Base-by-base conservation (phyloP, 176 grass and related monocot species). In the Zoysia pacifica region DNA sequence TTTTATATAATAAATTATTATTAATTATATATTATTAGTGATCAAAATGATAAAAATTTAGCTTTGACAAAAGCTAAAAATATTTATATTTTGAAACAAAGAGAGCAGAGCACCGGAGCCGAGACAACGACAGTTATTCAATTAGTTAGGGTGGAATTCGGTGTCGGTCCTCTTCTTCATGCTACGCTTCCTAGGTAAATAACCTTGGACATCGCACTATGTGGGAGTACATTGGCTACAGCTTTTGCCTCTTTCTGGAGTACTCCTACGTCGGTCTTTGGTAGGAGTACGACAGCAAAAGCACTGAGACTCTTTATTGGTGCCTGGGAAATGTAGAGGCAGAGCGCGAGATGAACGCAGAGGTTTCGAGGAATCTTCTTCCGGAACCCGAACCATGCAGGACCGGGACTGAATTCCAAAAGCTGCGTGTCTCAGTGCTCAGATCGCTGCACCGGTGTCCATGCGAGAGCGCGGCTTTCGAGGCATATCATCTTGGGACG, bases 321-420 rank as follows among this genome's bases (percentile, higher is more conserved):
- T 87, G 52, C 62, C 16, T 83, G 75, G 43, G 77, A 88, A 68
- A 79, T 86, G 79, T 19, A 65, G 67, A 78, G 69, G 74, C 75
- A 72, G 80, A 68, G 67, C 65, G 40, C 60, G 52, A 80, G 78
- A 77, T 74, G 39, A 52, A 55, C 12, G 41, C 86, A 77, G 86
- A 55, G 73, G 71, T 76, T 80, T 82, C 74, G 62, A 93, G 91
- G 88, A 93, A 93, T 87, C 88, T 93, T 93, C 88, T 93, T 78
- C 46, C 11, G 14, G 15, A 73, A 75, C 59, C 11, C n/a, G 15
- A 73, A 75, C 59, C 84, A 45, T 87, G 10, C 49, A 65, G 41
- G 11, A 35, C 41, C 47, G 38, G 72, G 68, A 79, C 80, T 68
- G 19, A 89, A 76, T 79, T 89, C 74, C 64, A 73, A 92, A 89